Evolutionary conservation across 306 rosid species (phyloP), one percentile per base, ranked within the genome.

Genomic region (Lathyrus aphaca): DNA sequence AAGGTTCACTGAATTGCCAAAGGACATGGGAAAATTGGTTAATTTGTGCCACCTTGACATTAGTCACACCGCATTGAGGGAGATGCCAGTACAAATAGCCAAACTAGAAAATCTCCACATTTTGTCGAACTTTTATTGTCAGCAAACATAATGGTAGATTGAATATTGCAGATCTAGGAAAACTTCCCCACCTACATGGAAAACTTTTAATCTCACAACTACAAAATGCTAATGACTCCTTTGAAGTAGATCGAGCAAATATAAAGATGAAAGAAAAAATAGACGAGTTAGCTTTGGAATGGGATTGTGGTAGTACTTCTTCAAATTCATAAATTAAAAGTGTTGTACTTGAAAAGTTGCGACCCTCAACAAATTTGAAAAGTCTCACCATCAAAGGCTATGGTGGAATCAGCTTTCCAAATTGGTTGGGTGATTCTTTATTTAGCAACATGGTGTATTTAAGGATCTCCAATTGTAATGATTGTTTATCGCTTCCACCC

Each of bases 121-220:
- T 29, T 29, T 29, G 32, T 29, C 32, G 1, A 5, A 29, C 32
- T 29, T 29, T n/a, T 29, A 2, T 29, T 10, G 45, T 74, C 11
- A 29, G 66, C 27, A 42, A 60, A 37, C 27, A 9, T 1, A 1
- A 10, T 37, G 46, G 4, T 16, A 46, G 66, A 2, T 5, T 60
- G 67, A 64, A 53, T 46, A 2, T 74, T 37, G 39, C 29, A 27
- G 62, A 57, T 4, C 32, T 78, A 3, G 32, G 51, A 4, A 74
- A 27, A 0, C 42, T 73, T 50, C 55, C 12, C n/a, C 23, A 56
- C 8, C 46, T 71, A 32, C 11, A 14, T 0, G 77, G 77, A 18
- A 70, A 63, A 5, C 67, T 71, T 37, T 45, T 37, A 16, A 64
- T 77, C 9, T 64, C 35, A 19, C 8, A 21, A 14, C 38, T 77